Evolutionary conservation across 2,329 filamentous ascomycete genomes (phyloP).

Genomic region (Xylaria sp.): DNA sequence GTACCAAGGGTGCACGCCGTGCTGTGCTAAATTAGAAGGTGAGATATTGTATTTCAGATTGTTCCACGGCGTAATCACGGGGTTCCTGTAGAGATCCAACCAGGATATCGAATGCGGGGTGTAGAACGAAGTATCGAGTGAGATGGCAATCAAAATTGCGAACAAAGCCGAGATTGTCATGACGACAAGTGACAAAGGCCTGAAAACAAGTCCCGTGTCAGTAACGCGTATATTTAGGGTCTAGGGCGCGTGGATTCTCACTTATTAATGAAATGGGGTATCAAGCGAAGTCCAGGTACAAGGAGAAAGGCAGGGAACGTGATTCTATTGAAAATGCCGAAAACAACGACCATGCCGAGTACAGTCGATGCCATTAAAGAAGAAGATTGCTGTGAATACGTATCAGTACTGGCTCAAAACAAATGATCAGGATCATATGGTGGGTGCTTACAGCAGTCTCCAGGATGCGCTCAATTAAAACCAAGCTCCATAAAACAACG

Average conservation of each 20-base stretch:
- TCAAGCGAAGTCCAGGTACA: constrained; percentile 82
- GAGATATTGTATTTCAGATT: constrained; percentile 81
- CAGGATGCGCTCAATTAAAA: constrained; percentile 87
- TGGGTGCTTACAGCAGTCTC: constrained; percentile 73
- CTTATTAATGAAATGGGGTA: constrained; percentile 88
- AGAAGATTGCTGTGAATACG: constrained; percentile 69
- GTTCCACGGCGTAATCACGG: constrained; percentile 80
- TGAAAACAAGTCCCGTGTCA: constrained; percentile 47
- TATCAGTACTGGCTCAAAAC: constrained; percentile 7
- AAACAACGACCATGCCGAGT: constrained; percentile 82
- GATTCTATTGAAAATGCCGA: constrained; percentile 95
- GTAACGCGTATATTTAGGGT: constrained; percentile 22
- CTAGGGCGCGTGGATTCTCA: constrained; percentile 56
- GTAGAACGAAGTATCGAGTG: constrained; percentile 89
- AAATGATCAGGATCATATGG: background rate
- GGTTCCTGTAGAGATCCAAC: constrained; percentile 70
- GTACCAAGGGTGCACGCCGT: constrained; percentile 83
- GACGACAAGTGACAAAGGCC: constrained; percentile 70
- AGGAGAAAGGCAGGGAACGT: constrained; percentile 95
- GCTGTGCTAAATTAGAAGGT: constrained; percentile 75
- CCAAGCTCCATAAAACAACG: constrained; percentile 90
- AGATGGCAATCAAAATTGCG: constrained; percentile 78
- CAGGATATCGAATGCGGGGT: constrained; percentile 70
- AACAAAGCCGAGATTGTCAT: constrained; percentile 73
- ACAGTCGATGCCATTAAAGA: constrained; percentile 80